Percentiles rank a stretch among this genome's conserved stretches.
Evolutionary conservation across 805 yeast species (phyloP).

Genomic region (Myxozyma sirexii): DNA sequence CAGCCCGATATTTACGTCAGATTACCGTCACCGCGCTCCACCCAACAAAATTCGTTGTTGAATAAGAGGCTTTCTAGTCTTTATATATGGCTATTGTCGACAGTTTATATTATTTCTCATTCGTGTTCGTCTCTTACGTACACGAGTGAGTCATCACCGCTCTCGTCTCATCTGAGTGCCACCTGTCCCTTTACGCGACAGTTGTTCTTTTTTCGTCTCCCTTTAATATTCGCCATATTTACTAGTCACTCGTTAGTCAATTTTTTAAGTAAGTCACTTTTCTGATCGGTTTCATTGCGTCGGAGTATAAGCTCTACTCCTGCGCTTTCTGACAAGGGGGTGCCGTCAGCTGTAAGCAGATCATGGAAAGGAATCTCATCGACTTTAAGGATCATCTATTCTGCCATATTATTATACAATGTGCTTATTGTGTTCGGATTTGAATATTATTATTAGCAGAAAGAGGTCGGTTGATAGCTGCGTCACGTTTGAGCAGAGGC

Average conservation of each 20-base stretch:
- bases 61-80: background rate
- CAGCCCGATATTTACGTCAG: background rate
- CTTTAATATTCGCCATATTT: background rate
- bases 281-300: background rate
- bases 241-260: background rate
- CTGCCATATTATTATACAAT: no score
- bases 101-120: background rate
- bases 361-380: background rate
- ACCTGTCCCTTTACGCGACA: background rate
- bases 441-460: no score
- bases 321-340: background rate
- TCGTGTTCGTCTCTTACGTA: background rate
- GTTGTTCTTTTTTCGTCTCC: background rate
- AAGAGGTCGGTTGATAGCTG: no score
- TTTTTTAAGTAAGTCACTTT: background rate
- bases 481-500: no score
- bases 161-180: background rate
- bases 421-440: no score
- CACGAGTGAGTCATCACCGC: slow-evolving; percentile 13
- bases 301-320: background rate
- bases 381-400: no score
- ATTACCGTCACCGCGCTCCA: background rate
- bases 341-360: background rate
- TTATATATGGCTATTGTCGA: slow-evolving; percentile 2
- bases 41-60: background rate